Evolutionary conservation across 768 basidiomycete genomes (phyloP).

Genomic region (Chalciporus piperatus): DNA sequence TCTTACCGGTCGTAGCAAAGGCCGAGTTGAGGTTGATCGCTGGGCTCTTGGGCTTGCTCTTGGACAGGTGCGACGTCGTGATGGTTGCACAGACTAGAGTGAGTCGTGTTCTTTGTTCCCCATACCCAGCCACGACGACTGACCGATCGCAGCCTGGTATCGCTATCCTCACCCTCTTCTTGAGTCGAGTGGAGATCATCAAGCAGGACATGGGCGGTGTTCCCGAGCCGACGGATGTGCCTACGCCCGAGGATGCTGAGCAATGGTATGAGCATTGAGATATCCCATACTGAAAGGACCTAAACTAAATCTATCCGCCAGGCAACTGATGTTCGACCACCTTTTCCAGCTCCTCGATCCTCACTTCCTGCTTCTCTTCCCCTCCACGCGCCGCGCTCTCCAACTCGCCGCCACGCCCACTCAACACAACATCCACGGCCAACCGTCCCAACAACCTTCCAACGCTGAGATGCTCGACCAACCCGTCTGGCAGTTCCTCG

Average conservation of each 20-base stretch:
- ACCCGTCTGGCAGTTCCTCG: constrained; percentile 94
- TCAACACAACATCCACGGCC: constrained; percentile 40
- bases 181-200: constrained; percentile 91
- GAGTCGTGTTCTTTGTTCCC: constrained; percentile 24
- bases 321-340: constrained; percentile 87
- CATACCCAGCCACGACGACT: not conserved
- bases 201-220: constrained; percentile 62
- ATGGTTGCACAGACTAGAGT: constrained; percentile 80
- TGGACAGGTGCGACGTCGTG: constrained; percentile 75
- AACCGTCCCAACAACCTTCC: constrained; percentile 61
- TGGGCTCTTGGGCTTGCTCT: constrained; percentile 78
- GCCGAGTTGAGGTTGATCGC: constrained; percentile 80
- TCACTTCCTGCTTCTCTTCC: constrained; percentile 80
- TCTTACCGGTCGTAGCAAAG: constrained; percentile 76
- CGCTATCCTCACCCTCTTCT: constrained; percentile 83
- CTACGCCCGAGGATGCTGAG: constrained; percentile 70
- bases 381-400: constrained; percentile 71
- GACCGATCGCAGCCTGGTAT: constrained; percentile 72
- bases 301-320: constrained; percentile 31
- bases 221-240: constrained; percentile 53
- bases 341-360: constrained; percentile 79
- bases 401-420: constrained; percentile 37
- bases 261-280: constrained; percentile 61
- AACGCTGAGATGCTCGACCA: constrained; percentile 70
- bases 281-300: not conserved